A percentile compares a stretch with the other conserved stretches of the same genome.
Evolutionary conservation across 2,329 filamentous ascomycete genomes (phyloP).

Genomic region (Phoma herbarum): DNA sequence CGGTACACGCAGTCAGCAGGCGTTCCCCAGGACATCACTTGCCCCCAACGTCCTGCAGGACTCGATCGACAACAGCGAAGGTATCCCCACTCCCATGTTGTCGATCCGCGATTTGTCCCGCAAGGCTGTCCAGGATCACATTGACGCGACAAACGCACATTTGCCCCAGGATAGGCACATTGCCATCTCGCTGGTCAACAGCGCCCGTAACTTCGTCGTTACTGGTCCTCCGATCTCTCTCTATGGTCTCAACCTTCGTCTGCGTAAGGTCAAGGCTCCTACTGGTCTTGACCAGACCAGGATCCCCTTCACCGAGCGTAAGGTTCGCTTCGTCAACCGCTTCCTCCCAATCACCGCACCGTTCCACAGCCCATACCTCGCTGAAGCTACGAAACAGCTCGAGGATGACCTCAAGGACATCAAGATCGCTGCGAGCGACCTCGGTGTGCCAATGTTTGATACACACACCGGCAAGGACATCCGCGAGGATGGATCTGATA

Average conservation of each 20-base stretch:
- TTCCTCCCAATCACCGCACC: slow-evolving; percentile 98
- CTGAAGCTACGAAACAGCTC: slow-evolving; percentile 81
- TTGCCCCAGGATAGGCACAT: slow-evolving; percentile 92
- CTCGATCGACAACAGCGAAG: slow-evolving; percentile 92
- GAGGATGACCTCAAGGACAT: slow-evolving; percentile 87
- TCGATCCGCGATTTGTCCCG: slow-evolving; percentile 93
- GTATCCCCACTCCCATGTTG: slow-evolving; percentile 95
- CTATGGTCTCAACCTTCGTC: slow-evolving; percentile 92
- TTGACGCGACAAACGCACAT: slow-evolving; percentile 96
- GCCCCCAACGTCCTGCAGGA: slow-evolving; percentile 91
- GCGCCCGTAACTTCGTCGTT: slow-evolving; percentile 94
- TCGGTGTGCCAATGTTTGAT: slow-evolving; percentile 88
- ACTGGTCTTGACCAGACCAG: slow-evolving; percentile 97
- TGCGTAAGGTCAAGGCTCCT: slow-evolving; percentile 96
- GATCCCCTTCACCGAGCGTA: slow-evolving; percentile 93
- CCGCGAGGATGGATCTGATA: slow-evolving; percentile 70
- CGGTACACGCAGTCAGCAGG: slow-evolving; percentile 94
- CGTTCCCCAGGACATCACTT: slow-evolving; percentile 93
- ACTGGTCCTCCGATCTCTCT: slow-evolving; percentile 95
- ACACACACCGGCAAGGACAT: slow-evolving; percentile 82
- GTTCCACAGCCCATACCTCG: slow-evolving; percentile 96
- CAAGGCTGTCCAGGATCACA: slow-evolving; percentile 91
- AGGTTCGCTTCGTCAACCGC: slow-evolving; percentile 94
- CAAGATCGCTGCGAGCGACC: slow-evolving; percentile 73
- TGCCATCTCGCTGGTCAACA: slow-evolving; percentile 94